phyloP scores from a whole-genome alignment of 1,139 yeast genomes.

The Hyphopichia buzzinii region DNA sequence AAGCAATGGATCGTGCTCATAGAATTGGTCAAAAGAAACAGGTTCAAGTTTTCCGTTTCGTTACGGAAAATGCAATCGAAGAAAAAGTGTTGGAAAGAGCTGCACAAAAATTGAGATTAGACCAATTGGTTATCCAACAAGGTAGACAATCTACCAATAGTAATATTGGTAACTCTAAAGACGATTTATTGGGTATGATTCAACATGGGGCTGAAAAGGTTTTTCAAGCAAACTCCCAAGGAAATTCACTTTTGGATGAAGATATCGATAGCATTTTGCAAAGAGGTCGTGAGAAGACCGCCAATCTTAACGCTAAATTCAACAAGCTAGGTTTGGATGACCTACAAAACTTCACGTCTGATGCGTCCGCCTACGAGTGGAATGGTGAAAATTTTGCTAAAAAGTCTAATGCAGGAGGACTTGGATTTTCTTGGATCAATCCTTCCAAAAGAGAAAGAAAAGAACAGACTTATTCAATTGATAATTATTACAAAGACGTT shows the following conservation, averaged over 20 bases:
- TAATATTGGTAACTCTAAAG: constrained; percentile 54
- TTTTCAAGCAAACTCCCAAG: constrained; percentile 49
- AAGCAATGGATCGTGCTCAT: constrained; percentile 99
- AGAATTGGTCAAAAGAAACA: constrained; percentile 97
- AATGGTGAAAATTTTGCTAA: constrained; percentile 92
- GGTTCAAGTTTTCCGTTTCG: constrained; percentile 86
- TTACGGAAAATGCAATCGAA: constrained; percentile 94
- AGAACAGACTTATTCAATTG: constrained; percentile 84
- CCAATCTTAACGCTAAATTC: constrained; percentile 72
- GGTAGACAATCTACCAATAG: constrained; percentile 58
- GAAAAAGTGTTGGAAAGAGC: constrained; percentile 96
- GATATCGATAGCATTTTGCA: constrained; percentile 80
- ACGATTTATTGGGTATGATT: constrained; percentile 89
- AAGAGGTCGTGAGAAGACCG: constrained; percentile 80
- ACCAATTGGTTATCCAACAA: constrained; percentile 94
- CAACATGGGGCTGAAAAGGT: constrained; percentile 95
- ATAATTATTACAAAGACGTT: constrained; percentile 83
- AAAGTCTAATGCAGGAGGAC: constrained; percentile 42
- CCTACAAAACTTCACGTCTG: constrained; percentile 83
- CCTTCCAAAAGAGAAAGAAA: constrained; percentile 90
- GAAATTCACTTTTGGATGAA: constrained; percentile 48
- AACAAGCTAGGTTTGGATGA: constrained; percentile 88
- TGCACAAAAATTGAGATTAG: constrained; percentile 87
- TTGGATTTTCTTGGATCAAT: constrained; percentile 70
- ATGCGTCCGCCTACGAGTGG: constrained; percentile 94